phyloP scores from a whole-genome alignment of 176 grass and related monocot genomes.

The Rhynchospora breviuscula region DNA sequence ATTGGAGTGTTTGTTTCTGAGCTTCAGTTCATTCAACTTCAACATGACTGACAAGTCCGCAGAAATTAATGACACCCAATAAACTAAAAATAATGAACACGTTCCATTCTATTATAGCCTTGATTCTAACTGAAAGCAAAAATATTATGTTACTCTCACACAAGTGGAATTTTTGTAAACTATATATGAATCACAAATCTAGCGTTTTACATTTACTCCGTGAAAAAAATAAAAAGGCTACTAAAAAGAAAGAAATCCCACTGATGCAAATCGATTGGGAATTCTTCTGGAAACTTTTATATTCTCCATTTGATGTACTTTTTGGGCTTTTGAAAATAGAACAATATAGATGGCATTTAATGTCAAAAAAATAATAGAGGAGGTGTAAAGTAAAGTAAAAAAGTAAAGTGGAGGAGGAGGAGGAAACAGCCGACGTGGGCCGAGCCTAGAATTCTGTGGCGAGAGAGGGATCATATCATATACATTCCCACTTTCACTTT shows the following conservation, averaged over 20 bases:
- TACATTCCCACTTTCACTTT: too few species aligned
- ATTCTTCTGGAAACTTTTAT: constrained; percentile 7
- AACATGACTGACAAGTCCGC: too few species aligned
- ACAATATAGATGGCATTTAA: neutral
- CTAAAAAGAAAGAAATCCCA: too few species aligned
- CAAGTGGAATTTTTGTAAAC: neutral
- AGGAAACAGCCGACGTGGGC: neutral
- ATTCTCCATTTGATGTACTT: neutral
- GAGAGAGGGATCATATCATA: neutral
- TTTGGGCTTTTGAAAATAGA: neutral
- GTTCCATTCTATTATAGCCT: neutral
- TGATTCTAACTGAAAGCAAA: neutral
- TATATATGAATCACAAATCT: too few species aligned
- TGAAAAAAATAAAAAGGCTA: too few species aligned
- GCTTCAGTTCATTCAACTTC: neutral
- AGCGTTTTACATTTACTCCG: too few species aligned
- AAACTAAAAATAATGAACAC: neutral
- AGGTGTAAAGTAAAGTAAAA: neutral
- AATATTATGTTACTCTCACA: neutral
- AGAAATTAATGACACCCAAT: neutral
- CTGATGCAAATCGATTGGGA: neutral
- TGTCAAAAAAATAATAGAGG: neutral
- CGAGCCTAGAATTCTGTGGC: neutral
- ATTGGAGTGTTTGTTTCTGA: neutral
- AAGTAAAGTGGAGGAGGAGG: neutral